Conservation (phyloP, 768 basidiomycete species). For the Leucogyrophana mollusca region DNA sequence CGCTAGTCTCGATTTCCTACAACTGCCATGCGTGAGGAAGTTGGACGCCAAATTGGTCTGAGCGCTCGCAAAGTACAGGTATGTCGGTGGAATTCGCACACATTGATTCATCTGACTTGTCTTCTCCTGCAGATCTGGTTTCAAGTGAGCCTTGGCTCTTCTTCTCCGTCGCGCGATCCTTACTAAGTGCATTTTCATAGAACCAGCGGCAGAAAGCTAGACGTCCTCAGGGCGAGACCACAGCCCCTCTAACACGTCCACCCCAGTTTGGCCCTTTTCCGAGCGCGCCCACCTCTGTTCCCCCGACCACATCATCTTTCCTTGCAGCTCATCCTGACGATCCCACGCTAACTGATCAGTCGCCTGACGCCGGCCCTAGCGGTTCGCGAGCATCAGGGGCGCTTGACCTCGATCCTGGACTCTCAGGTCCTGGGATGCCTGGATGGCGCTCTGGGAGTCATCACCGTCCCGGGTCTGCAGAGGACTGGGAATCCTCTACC, state of each 20-base stretch:
- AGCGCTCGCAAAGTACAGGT: constrained; percentile 91
- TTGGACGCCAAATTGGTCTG: constrained; percentile 83
- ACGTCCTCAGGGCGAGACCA: constrained; percentile 65
- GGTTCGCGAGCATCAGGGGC: constrained; percentile 19
- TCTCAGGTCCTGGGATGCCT: constrained; percentile 59
- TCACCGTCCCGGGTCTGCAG: constrained; percentile 15
- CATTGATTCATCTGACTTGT: constrained; percentile 9
- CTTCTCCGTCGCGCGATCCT: neutral
- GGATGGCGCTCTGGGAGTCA: constrained; percentile 26
- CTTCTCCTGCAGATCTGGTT: constrained; percentile 72
- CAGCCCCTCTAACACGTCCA: constrained; percentile 48
- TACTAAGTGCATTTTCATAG: constrained; percentile 37
- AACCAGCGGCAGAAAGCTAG: constrained; percentile 88
- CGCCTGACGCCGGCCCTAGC: constrained; percentile 11
- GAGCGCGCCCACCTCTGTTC: constrained; percentile 36
- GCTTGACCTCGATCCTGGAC: constrained; percentile 34
- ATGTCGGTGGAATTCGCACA: constrained; percentile 26
- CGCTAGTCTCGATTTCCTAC: constrained; percentile 84
- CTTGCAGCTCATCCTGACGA: constrained; percentile 7
- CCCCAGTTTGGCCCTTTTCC: constrained; percentile 67
- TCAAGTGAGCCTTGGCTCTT: constrained; percentile 48
- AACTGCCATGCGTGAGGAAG: constrained; percentile 84
- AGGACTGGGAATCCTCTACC: constrained; percentile 15
- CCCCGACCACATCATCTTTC: constrained; percentile 17
- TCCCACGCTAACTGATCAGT: constrained; percentile 8